Percentiles rank a stretch among this genome's conserved stretches.
phyloP scores from a whole-genome alignment of 768 basidiomycete species.

The Suillus sp. region DNA sequence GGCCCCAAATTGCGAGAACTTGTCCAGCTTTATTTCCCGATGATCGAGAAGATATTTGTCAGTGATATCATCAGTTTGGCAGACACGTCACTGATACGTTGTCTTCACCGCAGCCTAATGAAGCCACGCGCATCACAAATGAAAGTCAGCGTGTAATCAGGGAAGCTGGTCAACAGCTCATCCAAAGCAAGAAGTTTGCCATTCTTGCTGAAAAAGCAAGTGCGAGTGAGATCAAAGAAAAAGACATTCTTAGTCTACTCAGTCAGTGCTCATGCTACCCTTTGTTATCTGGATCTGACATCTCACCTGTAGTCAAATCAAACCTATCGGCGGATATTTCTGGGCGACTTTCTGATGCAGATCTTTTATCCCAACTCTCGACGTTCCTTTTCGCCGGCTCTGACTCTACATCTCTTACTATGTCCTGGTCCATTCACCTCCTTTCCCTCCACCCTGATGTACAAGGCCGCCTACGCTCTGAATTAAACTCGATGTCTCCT shows the following conservation, averaged over 20 bases:
- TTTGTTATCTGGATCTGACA: conserved; percentile 8
- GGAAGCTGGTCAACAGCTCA: conserved; percentile 43
- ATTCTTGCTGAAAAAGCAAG: conserved; percentile 39
- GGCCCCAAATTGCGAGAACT: conserved; percentile 43
- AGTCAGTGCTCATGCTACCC: conserved; percentile 36
- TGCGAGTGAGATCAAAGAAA: conserved; percentile 35
- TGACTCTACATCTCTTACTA: conserved; percentile 56
- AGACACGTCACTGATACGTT: not conserved
- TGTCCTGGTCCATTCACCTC: conserved; percentile 60
- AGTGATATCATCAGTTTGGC: conserved; percentile 19
- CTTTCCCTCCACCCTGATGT: conserved; percentile 55
- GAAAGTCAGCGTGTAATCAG: conserved; percentile 43
- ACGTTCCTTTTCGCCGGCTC: conserved; percentile 68
- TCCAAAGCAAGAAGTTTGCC: conserved; percentile 44
- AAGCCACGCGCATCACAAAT: conserved; percentile 40
- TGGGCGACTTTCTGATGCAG: conserved; percentile 56
- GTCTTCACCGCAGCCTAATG: conserved; percentile 40
- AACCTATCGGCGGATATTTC: conserved; percentile 51
- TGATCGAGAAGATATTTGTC: conserved; percentile 48
- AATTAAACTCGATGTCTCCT: conserved; percentile 34
- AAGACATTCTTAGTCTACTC: conserved; percentile 51
- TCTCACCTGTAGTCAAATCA: conserved; percentile 51
- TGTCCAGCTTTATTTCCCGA: conserved; percentile 49
- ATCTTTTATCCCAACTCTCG: conserved; percentile 64
- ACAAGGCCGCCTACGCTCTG: conserved; percentile 58